These are phyloP conservation scores for Talaromyces verruculosus DNA, from an alignment of 2,329 filamentous ascomycete genomes.

Conservation along the genomic window DNA sequence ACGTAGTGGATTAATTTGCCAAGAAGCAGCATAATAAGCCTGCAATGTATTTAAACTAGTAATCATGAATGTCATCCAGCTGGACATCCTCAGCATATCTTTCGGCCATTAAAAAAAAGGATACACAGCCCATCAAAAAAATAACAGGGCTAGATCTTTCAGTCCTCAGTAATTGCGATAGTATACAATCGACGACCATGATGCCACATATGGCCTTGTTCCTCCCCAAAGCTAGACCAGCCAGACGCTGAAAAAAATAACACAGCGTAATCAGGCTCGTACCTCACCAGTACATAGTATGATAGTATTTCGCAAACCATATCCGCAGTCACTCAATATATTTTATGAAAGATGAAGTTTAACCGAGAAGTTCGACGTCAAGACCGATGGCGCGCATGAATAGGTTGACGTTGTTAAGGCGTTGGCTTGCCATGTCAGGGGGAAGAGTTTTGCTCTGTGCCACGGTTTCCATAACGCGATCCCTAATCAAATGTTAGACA, in stretches of 20 bases:
- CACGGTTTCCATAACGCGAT: conserved; percentile 95
- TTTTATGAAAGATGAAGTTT: not conserved
- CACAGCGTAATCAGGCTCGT: not conserved
- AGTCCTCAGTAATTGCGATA: not conserved
- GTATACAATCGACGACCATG: conserved; percentile 4
- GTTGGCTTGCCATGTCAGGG: conserved; percentile 76
- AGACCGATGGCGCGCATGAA: conserved; percentile 99
- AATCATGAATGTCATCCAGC: not conserved
- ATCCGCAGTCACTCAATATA: not conserved
- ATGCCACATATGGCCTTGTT: not conserved
- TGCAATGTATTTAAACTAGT: conserved; percentile 7
- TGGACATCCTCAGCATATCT: not conserved
- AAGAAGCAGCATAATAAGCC: conserved; percentile 8
- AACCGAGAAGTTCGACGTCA: conserved; percentile 76
- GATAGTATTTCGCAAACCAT: not conserved
- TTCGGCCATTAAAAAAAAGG: not conserved
- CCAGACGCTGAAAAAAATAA: conserved; percentile 6
- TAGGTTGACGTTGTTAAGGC: conserved; percentile 88
- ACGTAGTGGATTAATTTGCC: not conserved
- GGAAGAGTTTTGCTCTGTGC: conserved; percentile 84
- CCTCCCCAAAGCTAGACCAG: not conserved
- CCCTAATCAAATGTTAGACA: conserved; percentile 46
- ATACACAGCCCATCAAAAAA: not conserved
- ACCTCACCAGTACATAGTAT: not conserved
- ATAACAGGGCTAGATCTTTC: conserved; percentile 4